A percentile compares a stretch with the other conserved stretches of the same genome.
Evolutionary conservation across 192 early-diverging fungal species (phyloP).

Genomic region (Mortierella hygrophila): DNA sequence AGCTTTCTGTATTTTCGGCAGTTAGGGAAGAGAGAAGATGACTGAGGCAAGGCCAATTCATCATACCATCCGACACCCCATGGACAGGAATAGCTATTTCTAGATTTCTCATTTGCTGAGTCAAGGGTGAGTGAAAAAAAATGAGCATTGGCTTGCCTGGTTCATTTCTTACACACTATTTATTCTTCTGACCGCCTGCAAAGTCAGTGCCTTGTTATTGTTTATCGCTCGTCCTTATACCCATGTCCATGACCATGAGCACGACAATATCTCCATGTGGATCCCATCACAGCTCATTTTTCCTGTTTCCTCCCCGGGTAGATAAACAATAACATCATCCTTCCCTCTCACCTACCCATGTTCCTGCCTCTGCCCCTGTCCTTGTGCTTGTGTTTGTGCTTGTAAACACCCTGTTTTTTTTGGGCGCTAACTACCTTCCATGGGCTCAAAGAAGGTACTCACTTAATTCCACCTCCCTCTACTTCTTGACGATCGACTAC

Average conservation of each 20-base stretch:
- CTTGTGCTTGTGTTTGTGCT: background rate
- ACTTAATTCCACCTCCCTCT: background rate
- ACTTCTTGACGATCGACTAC: background rate
- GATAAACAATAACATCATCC: background rate
- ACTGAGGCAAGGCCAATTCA: background rate
- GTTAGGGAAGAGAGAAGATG: background rate
- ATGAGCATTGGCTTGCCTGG: background rate
- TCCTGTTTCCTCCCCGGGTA: background rate
- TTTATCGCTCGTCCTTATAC: background rate
- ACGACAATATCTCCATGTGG: background rate
- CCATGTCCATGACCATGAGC: background rate
- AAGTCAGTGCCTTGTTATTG: background rate
- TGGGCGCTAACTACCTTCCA: no score
- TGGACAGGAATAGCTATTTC: background rate
- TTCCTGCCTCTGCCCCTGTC: background rate
- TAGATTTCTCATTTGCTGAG: conserved; percentile 1
- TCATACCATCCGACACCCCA: background rate
- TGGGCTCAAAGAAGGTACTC: no score
- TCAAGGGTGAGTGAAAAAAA: background rate
- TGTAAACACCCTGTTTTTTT: background rate
- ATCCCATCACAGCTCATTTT: background rate
- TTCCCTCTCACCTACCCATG: background rate
- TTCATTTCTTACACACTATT: background rate
- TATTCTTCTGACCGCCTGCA: background rate
- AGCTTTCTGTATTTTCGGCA: background rate